Evolutionary conservation across 768 basidiomycete species (phyloP).

Genomic region (Trametes meyenii): DNA sequence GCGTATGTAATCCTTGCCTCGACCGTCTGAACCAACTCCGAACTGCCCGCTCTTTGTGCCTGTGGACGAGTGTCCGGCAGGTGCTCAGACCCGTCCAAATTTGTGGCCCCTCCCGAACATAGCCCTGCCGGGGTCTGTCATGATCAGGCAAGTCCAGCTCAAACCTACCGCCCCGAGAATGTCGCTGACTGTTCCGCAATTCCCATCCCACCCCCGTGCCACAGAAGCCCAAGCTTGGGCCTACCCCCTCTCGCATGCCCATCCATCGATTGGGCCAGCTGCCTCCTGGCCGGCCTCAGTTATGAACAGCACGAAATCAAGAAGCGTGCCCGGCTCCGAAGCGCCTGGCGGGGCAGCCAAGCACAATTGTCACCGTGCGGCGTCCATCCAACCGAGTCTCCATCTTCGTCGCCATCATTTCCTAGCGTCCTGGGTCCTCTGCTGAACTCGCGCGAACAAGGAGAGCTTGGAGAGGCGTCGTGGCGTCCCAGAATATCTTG

Average conservation of each 20-base stretch:
- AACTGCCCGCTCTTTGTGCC: neutral
- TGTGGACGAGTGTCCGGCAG: neutral
- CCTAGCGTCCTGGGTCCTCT: too few species aligned
- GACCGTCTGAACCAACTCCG: too few species aligned
- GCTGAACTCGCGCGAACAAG: too few species aligned
- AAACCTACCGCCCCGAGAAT: neutral
- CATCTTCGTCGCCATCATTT: too few species aligned
- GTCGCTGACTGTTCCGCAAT: neutral
- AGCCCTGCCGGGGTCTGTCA: neutral
- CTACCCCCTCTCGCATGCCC: neutral
- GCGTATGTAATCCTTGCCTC: conserved; percentile 1
- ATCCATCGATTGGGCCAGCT: conserved; percentile 8
- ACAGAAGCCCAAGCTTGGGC: conserved; percentile 2
- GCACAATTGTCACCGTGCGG: too few species aligned
- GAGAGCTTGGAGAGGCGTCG: too few species aligned
- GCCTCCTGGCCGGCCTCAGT: neutral
- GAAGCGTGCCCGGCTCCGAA: too few species aligned
- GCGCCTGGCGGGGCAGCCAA: too few species aligned
- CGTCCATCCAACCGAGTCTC: too few species aligned
- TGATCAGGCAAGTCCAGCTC: neutral
- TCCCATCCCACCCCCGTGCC: neutral
- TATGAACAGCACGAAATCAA: too few species aligned
- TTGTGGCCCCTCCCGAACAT: neutral
- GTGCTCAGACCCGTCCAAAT: conserved; percentile 9
- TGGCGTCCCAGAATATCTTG: too few species aligned